phyloP scores from a whole-genome alignment of 139 green algal species.

The Micractinium conductrix region DNA sequence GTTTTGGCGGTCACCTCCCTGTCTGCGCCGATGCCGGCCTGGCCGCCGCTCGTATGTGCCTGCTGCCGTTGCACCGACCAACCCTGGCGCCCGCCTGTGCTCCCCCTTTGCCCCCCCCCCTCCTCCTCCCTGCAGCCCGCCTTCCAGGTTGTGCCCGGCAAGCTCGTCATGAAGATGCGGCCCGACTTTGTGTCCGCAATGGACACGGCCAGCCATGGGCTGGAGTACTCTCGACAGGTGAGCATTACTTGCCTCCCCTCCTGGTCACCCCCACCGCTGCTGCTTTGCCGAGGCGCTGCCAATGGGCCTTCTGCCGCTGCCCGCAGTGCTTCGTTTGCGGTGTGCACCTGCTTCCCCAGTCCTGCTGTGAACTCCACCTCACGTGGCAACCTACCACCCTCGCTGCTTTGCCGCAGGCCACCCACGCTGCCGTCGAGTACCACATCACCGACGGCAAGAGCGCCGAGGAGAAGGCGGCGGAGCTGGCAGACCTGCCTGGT shows the following conservation, averaged over 20 bases:
- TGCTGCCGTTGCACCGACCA: background rate
- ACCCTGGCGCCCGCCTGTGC: background rate
- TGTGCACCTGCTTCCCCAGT: too few relatives aligned
- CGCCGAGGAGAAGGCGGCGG: conserved; percentile 36
- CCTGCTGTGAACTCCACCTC: too few relatives aligned
- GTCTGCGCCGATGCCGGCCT: too few relatives aligned
- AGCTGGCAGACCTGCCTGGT: conserved; percentile 25
- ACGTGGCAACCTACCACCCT: background rate
- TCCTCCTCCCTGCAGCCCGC: background rate
- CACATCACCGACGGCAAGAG: conserved; percentile 41
- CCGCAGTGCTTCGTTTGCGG: too few relatives aligned
- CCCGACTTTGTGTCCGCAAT: conserved; percentile 15
- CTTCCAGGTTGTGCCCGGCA: background rate
- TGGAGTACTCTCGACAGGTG: background rate
- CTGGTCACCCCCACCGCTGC: too few relatives aligned
- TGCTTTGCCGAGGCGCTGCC: too few relatives aligned
- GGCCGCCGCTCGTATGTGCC: too few relatives aligned
- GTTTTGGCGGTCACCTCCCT: too few relatives aligned
- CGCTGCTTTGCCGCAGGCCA: too few relatives aligned
- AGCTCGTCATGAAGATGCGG: conserved; percentile 14
- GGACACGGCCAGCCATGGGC: background rate
- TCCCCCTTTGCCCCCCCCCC: background rate
- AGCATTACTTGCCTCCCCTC: too few relatives aligned
- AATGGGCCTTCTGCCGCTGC: too few relatives aligned
- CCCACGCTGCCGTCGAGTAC: too few relatives aligned